These are phyloP conservation scores for Fusarium pseudonygamai DNA, from an alignment of 2,329 filamentous ascomycete genomes.

Conservation along the genomic window DNA sequence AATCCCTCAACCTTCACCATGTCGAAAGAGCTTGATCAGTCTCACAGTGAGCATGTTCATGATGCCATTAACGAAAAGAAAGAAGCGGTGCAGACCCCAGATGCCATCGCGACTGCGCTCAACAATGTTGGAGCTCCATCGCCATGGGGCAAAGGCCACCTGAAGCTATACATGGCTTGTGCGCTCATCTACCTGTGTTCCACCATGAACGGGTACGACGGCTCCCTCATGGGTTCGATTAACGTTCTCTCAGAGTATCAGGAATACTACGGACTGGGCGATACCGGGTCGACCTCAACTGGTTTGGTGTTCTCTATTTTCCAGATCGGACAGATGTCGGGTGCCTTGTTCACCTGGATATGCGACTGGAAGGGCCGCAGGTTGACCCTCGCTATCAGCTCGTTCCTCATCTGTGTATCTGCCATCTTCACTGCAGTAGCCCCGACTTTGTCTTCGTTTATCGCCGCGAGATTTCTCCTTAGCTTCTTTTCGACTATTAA, in stretches of 20 bases:
- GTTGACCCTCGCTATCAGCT: background rate
- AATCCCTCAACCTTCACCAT: background rate
- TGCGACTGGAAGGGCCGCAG: background rate
- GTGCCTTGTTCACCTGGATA: background rate
- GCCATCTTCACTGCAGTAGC: background rate
- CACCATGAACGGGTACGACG: background rate
- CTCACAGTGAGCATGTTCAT: background rate
- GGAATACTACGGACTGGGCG: background rate
- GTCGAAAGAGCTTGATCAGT: background rate
- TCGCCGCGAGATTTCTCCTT: background rate
- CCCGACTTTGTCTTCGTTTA: background rate
- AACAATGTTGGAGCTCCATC: background rate
- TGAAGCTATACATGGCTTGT: background rate
- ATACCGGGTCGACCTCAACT: background rate
- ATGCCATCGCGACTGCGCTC: background rate
- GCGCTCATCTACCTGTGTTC: background rate
- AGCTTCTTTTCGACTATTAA: background rate
- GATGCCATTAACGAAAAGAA: background rate
- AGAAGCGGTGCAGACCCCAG: background rate
- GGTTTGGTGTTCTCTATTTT: background rate
- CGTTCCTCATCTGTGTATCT: background rate
- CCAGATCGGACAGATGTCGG: background rate
- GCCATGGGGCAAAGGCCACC: background rate
- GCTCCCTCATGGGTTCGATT: background rate
- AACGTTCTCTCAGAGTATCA: background rate